Evolutionary conservation across 2,329 filamentous ascomycete species (phyloP), one percentile per base, ranked within the genome.

Genomic region (Diaporthe batatas): DNA sequence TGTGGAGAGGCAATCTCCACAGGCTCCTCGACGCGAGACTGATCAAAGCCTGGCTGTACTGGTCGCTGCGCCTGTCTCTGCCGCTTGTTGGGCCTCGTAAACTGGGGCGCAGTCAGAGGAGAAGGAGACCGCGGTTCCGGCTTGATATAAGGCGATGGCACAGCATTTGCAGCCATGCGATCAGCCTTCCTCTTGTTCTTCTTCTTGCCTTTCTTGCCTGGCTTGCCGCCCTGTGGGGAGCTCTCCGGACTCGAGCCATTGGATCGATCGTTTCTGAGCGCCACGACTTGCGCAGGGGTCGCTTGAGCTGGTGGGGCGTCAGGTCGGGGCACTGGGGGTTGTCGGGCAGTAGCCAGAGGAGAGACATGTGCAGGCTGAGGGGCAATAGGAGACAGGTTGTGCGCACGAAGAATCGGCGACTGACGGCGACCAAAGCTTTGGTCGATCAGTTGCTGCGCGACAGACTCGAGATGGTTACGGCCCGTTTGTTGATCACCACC

Each of bases 341-440:
- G 80, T 44, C 82, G 82, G 68, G 84, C 81, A 79, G 84, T 82
- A 77, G 88, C 84, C 83, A 92, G 79, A 75, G 88, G 84, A 80
- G 92, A 87, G 75, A 90, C 90, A 79, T 93, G 92, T 64, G 91
- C 91, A 69, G 94, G 93, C 78, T 94, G 93, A 34, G 94, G 93
- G 68, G 93, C 93, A 79, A 92, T 84, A 54, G 92, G 92, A 47
- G 91, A 91, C 67, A 91, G 89, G 77, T 95, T 91, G 79, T 95
- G 92, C 77, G 91, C 91, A 79, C 91, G 90, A 77, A 95, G 86
- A 72, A 95, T 84, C 68, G 91, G 90, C 75, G 92, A 88, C 68
- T 89, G 83, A 76, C 81, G 85, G 77, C 79, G 81, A 75, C 77
- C 84, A 79, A 79, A 81, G 79, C 78, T 79, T 76, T 81, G 80